Base-by-base conservation (phyloP, 768 basidiomycete genomes). In the Paxillus rubicundulus region DNA sequence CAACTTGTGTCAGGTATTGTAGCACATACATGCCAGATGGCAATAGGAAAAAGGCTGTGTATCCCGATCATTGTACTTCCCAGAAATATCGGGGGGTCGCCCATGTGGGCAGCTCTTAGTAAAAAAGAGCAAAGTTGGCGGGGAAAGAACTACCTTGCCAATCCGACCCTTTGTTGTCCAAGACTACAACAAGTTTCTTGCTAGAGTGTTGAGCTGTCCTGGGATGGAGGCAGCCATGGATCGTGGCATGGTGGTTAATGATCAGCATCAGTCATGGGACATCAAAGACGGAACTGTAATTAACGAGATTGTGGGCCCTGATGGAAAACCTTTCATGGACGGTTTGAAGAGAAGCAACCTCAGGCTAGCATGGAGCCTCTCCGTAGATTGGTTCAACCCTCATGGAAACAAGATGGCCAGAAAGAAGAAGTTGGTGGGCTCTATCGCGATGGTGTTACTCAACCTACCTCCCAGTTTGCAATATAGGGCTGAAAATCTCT, bases 401-500 rank as follows among this genome's bases (percentile, higher is more conserved):
- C 53, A 50, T 0, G 30, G 43, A 4, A 69, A 65, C 45, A 60
- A 63, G 41, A 59, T 47, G 38, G 55, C 62, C 5, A 54, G 60
- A 17, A 56, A 61, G 28, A 45, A 27, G 1, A 53, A 49, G 5
- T 57, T 50, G 13, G 44, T 56, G 2, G 52, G 57, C 4, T 58
- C 43, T 0, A 54, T 68, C 2, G 48, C 36, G 0, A 54, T 68
- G 51, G 41, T 30, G 0, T 53, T 60, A 0, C 49, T 68, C 2
- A 69, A 67, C 39, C 59, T 69, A 3, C 68, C 62, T 9, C 60
- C 45, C 1, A 47, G 47, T 27, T 42, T 53, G 16, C 33, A 36
- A 2, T 61, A 60, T 47, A 51, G 50, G 42, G 3, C 53, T 0
- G 63, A 75, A 38, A 75, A 79, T 55, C 57, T 77, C 45, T 77